These are phyloP conservation scores for Populus davidiana DNA, from an alignment of 345 rosid species.

Conservation along the genomic window DNA sequence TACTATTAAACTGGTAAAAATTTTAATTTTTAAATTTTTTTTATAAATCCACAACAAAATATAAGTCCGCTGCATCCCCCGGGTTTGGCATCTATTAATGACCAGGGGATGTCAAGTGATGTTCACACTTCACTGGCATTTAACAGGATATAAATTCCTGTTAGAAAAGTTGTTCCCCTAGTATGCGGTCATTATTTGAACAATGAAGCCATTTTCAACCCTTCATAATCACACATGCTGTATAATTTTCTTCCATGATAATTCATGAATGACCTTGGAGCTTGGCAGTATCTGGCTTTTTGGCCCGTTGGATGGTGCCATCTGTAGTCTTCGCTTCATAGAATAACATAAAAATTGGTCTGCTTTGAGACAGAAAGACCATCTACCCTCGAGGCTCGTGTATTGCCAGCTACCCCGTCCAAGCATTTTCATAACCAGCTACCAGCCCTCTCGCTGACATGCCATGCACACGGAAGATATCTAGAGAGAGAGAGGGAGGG, in stretches of 20 bases:
- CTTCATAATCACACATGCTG: neutral
- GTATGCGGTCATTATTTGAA: neutral
- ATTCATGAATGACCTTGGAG: neutral
- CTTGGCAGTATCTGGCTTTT: neutral
- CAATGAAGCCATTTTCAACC: neutral
- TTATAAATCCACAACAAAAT: too few relatives aligned
- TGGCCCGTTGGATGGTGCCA: neutral
- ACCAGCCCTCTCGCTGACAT: neutral
- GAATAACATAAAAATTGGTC: neutral
- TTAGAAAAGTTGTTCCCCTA: neutral
- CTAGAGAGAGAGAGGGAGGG: neutral
- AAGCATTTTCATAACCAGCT: too few relatives aligned
- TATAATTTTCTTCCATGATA: neutral
- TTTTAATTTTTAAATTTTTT: too few relatives aligned
- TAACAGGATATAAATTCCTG: too few relatives aligned
- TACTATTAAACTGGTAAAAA: too few relatives aligned
- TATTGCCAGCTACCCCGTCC: conserved; percentile 20
- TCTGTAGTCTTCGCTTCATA: neutral
- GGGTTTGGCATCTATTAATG: too few relatives aligned
- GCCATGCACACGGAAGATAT: neutral
- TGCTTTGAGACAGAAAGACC: neutral
- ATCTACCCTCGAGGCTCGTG: conserved; percentile 17
- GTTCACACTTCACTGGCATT: too few relatives aligned
- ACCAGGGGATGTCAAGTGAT: too few relatives aligned
- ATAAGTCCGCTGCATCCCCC: too few relatives aligned